phyloP scores from a whole-genome alignment of 2,329 filamentous ascomycete species.

The Hymenoscyphus infarciens region DNA sequence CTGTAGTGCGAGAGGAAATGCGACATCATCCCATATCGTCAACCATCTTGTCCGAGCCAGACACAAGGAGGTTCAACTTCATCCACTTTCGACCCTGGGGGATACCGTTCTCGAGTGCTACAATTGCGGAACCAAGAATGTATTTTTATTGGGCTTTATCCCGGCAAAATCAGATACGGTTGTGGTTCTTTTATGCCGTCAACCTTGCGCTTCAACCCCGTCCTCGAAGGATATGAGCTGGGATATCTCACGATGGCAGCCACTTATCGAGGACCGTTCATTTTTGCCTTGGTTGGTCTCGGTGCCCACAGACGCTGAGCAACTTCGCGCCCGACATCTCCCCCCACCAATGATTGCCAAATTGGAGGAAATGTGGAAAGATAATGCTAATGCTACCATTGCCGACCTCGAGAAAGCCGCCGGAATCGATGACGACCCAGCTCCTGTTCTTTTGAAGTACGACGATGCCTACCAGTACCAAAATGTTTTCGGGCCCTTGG shows the following conservation, averaged over 20 bases:
- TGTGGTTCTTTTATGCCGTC: slow-evolving; percentile 91
- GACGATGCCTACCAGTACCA: slow-evolving; percentile 98
- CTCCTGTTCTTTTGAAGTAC: slow-evolving; percentile 87
- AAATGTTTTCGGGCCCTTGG: slow-evolving; percentile 94
- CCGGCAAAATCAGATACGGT: slow-evolving; percentile 98
- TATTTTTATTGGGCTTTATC: slow-evolving; percentile 95
- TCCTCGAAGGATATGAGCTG: slow-evolving; percentile 99
- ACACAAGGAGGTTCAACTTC: slow-evolving; percentile 97
- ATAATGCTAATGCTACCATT: slow-evolving; percentile 83
- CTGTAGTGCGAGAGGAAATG: slow-evolving; percentile 94
- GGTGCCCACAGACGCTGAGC: slow-evolving; percentile 86
- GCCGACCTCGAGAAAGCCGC: slow-evolving; percentile 87
- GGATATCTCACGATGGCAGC: slow-evolving; percentile 97
- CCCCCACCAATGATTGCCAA: slow-evolving; percentile 94
- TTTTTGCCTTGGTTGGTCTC: slow-evolving; percentile 93
- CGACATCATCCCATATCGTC: slow-evolving; percentile 95
- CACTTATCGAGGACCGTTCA: slow-evolving; percentile 91
- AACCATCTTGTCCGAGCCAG: slow-evolving; percentile 96
- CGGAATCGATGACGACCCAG: slow-evolving; percentile 90
- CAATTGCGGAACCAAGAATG: slow-evolving; percentile 99
- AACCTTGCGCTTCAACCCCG: slow-evolving; percentile 90
- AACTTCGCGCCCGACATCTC: slow-evolving; percentile 88
- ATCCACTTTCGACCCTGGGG: slow-evolving; percentile 86
- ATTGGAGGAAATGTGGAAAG: slow-evolving; percentile 98
- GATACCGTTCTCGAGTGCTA: slow-evolving; percentile 98